Evolutionary conservation across 106 monocot species (phyloP), one percentile per base, ranked within the genome.

Genomic region (Vanilla planifolia): DNA sequence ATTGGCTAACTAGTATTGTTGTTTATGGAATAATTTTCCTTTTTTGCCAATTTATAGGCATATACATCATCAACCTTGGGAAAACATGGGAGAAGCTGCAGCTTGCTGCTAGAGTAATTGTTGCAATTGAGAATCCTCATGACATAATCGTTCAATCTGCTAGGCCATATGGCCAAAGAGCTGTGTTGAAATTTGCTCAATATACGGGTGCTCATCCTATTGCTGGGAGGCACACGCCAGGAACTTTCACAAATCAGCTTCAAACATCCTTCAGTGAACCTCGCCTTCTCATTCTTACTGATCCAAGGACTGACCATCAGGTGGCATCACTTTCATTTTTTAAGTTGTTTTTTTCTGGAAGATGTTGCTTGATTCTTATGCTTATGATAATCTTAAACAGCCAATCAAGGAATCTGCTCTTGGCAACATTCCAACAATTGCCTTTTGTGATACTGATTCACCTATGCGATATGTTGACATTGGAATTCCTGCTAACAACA

Each of bases 101-200:
- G 37, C 63, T 86, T 19, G 85, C 85, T 15, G 81, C 85, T 8
- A 81, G 85, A 60, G 81, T 86, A 14, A 86, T 86, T 17, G 81
- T 77, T 40, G 85, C 71, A 21, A 71, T 86, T 23, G 85, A 86
- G 67, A 85, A 85, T 51, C 85, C 85, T 2, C 85, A 85, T 35
- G 85, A 93, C 62, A 93, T 93, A 6, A 93, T 93, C 57, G 88
- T 93, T 34, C 92, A 93, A 45, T 93, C 88, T 19, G 92, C 92
- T 20, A 78, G 92, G 29, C 88, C 92, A 15, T 93, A 88, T 51
- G 92, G 88, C 17, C 92, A 93, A 63, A 78, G 92, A 33, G 93
- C 89, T 23, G 85, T 89, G 13, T 62, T 94, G 59, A 94, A 89
- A 51, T 94, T 94, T 64, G 85, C 93, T 16, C 89, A 94, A 45